Evolutionary conservation across 768 basidiomycete species (phyloP).

Genomic region (Crassisporium funariophilum): DNA sequence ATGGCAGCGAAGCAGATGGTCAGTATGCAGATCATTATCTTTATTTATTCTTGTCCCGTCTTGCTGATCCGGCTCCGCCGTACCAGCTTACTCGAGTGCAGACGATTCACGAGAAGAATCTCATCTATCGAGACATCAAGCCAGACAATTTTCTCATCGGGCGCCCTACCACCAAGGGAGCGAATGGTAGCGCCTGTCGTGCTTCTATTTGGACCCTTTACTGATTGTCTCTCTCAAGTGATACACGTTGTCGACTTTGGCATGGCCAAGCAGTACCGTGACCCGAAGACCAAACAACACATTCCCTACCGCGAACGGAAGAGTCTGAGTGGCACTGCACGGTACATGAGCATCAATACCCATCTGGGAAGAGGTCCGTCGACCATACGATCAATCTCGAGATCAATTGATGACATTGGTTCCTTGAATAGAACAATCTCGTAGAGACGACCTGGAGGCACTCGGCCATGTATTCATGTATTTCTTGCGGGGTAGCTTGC

Average conservation of each 20-base stretch:
- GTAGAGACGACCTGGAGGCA: constrained; percentile 98
- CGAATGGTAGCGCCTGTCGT: constrained; percentile 64
- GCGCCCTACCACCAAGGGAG: constrained; percentile 85
- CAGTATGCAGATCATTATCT: constrained; percentile 18
- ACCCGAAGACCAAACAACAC: constrained; percentile 99
- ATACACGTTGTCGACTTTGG: constrained; percentile 98
- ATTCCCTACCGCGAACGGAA: constrained; percentile 99
- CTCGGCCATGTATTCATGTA: constrained; percentile 99
- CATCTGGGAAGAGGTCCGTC: constrained; percentile 90
- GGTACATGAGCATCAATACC: constrained; percentile 99
- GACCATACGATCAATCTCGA: constrained; percentile 4
- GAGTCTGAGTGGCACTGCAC: constrained; percentile 93
- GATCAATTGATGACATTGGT: constrained; percentile 9
- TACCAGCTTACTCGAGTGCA: constrained; percentile 89
- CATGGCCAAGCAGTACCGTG: constrained; percentile 99
- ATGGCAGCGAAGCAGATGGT: constrained; percentile 99
- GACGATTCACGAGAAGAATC: constrained; percentile 98
- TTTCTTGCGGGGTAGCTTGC: constrained; percentile 93
- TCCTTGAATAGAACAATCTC: constrained; percentile 68
- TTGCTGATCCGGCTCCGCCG: constrained; percentile 6
- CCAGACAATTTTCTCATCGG: constrained; percentile 99
- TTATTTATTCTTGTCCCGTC: not conserved
- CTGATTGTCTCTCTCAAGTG: constrained; percentile 42
- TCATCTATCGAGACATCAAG: constrained; percentile 99
- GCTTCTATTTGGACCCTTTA: not conserved